Evolutionary conservation across 2,329 filamentous ascomycete genomes (phyloP).

Genomic region (Colletotrichum karsti): DNA sequence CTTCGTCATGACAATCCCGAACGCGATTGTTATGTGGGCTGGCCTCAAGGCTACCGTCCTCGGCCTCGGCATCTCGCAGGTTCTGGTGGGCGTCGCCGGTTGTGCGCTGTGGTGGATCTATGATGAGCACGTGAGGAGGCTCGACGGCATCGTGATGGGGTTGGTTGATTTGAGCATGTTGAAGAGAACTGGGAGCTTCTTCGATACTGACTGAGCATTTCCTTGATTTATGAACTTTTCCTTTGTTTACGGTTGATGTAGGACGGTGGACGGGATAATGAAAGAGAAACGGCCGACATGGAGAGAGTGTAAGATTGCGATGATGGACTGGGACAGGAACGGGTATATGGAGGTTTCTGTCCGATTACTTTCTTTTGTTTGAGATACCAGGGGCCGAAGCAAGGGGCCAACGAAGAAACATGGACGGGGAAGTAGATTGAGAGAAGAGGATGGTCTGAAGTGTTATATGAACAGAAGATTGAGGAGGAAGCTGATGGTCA

Average conservation of each 20-base stretch:
- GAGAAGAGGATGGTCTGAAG: not conserved
- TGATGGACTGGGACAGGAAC: not conserved
- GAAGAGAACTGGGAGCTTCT: conserved; percentile 54
- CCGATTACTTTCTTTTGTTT: not conserved
- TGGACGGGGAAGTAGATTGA: not conserved
- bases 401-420: not conserved
- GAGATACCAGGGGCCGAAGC: not conserved
- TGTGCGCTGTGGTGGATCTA: conserved; percentile 50
- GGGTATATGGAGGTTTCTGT: not conserved
- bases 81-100: conserved; percentile 44
- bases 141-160: conserved; percentile 57
- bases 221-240: not conserved
- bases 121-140: conserved; percentile 49
- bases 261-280: not conserved
- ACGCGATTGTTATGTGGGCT: conserved; percentile 37
- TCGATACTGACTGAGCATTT: conserved; percentile 46
- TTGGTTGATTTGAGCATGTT: conserved; percentile 53
- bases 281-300: not conserved
- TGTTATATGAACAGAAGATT: not conserved
- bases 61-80: conserved; percentile 51
- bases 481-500: not conserved
- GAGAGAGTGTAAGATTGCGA: not conserved
- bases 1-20: conserved; percentile 52
- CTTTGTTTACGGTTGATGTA: not conserved
- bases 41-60: conserved; percentile 48